A percentile compares a stretch with the other conserved stretches of the same genome.
Evolutionary conservation across 2,329 filamentous ascomycete species (phyloP).

Genomic region (Nothophoma quercina): DNA sequence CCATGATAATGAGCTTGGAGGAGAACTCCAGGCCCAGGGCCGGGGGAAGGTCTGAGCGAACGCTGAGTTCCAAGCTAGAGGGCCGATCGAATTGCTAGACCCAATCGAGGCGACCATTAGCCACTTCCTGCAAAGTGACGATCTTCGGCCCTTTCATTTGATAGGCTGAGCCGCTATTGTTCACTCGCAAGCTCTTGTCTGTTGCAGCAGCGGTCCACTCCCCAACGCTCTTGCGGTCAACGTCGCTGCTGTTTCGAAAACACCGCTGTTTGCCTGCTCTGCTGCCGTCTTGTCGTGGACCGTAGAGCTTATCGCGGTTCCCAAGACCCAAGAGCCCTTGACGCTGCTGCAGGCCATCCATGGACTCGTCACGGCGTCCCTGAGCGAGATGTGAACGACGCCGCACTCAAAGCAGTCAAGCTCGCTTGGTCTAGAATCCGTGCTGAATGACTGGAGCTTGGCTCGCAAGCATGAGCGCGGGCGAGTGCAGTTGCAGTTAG

Average conservation of each 20-base stretch:
- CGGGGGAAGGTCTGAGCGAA: slow-evolving; percentile 29
- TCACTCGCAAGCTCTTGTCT: slow-evolving; percentile 10
- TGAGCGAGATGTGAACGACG: slow-evolving; percentile 16
- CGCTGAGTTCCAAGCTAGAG: slow-evolving; percentile 22
- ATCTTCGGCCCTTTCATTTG: slow-evolving; percentile 16
- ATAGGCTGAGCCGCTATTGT: slow-evolving; percentile 17
- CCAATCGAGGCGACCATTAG: slow-evolving; percentile 3
- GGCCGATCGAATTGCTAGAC: slow-evolving; percentile 15
- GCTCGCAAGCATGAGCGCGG: slow-evolving; percentile 21
- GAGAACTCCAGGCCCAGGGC: slow-evolving; percentile 22
- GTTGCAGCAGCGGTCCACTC: slow-evolving; percentile 9
- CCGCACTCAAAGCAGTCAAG: slow-evolving; percentile 19
- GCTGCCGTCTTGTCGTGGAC: not conserved
- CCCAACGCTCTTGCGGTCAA: slow-evolving; percentile 5
- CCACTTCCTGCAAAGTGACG: slow-evolving; percentile 6
- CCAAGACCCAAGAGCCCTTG: slow-evolving; percentile 13
- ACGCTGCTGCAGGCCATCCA: slow-evolving; percentile 21
- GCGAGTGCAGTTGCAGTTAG: slow-evolving; percentile 18
- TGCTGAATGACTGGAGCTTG: slow-evolving; percentile 27
- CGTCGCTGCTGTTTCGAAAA: not conserved
- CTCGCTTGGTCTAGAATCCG: slow-evolving; percentile 22
- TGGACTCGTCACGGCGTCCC: slow-evolving; percentile 23
- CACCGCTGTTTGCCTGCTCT: not conserved
- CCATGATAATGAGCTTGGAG: slow-evolving; percentile 24
- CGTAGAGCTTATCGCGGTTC: slow-evolving; percentile 1